These are phyloP conservation scores for Iris macrosiphon DNA, from an alignment of 106 monocot species.

Conservation along the genomic window DNA sequence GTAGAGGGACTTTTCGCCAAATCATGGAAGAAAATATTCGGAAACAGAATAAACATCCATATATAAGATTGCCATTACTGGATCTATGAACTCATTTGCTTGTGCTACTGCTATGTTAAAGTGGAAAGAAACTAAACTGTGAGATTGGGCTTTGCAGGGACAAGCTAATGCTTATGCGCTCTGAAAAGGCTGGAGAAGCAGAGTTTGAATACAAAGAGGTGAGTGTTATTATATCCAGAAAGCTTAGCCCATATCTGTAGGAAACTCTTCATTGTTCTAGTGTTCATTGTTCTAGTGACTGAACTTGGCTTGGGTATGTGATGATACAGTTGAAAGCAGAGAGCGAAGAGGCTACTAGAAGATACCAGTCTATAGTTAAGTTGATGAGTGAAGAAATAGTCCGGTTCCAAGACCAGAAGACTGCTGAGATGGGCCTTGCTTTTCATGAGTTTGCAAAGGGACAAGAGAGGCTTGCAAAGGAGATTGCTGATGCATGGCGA, in stretches of 20 bases:
- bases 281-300: too few species aligned
- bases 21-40: neutral
- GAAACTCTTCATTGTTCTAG: neutral
- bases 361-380: slow-evolving; percentile 65
- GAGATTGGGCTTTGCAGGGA: slow-evolving; percentile 53
- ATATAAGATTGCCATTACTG: too few species aligned
- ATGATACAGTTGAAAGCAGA: slow-evolving; percentile 71
- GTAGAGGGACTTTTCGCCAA: too few species aligned
- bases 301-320: neutral
- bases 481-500: slow-evolving; percentile 93
- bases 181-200: slow-evolving; percentile 74
- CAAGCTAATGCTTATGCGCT: slow-evolving; percentile 74
- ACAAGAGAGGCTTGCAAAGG: slow-evolving; percentile 80
- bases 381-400: slow-evolving; percentile 80
- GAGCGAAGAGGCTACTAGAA: slow-evolving; percentile 80
- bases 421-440: slow-evolving; percentile 75
- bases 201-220: slow-evolving; percentile 87
- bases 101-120: too few species aligned
- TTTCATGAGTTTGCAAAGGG: slow-evolving; percentile 95
- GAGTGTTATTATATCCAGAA: slow-evolving; percentile 5
- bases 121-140: too few species aligned
- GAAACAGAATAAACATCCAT: too few species aligned
- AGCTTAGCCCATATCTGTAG: too few species aligned
- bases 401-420: slow-evolving; percentile 92
- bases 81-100: too few species aligned